phyloP scores from a whole-genome alignment of 1,284 basidiomycete species.

The Ustilago curta region DNA sequence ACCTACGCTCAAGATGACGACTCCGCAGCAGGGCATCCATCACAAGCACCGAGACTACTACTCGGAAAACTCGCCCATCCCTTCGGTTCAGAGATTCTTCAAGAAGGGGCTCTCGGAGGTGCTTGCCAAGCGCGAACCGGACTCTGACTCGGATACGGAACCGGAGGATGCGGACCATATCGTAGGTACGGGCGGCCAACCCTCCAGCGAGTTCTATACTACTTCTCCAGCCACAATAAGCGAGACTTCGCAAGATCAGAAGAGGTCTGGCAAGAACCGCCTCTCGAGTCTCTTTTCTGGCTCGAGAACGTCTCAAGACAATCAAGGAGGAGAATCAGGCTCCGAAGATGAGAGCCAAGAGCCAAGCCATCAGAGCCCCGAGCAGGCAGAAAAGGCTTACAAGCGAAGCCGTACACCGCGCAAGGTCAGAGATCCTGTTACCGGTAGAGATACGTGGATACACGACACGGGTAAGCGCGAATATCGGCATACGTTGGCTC shows the following conservation, averaged over 20 bases:
- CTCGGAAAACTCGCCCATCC: constrained; percentile 39
- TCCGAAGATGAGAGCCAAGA: constrained; percentile 2
- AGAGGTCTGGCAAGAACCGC: neutral
- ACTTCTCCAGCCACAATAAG: neutral
- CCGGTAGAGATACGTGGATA: constrained; percentile 23
- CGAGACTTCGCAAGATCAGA: neutral
- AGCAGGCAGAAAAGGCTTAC: constrained; percentile 16
- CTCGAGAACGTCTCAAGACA: constrained; percentile 7
- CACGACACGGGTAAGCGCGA: constrained; percentile 44
- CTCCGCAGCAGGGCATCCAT: constrained; percentile 15
- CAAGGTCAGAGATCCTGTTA: constrained; percentile 44
- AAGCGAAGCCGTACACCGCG: constrained; percentile 28
- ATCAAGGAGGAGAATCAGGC: constrained; percentile 1
- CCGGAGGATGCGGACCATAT: constrained; percentile 6
- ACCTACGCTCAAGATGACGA: constrained; percentile 1
- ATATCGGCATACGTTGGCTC: constrained; percentile 20
- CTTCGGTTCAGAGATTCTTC: constrained; percentile 52
- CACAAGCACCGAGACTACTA: constrained; percentile 46
- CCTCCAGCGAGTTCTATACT: neutral
- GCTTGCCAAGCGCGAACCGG: constrained; percentile 33
- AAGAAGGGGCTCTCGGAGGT: constrained; percentile 43
- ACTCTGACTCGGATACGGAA: constrained; percentile 32
- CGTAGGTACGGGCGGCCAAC: neutral
- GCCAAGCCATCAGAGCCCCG: constrained; percentile 9
- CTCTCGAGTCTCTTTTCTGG: constrained; percentile 15